These are phyloP conservation scores for Colletotrichum viniferum DNA, from an alignment of 2,329 filamentous ascomycete genomes.

Conservation along the genomic window DNA sequence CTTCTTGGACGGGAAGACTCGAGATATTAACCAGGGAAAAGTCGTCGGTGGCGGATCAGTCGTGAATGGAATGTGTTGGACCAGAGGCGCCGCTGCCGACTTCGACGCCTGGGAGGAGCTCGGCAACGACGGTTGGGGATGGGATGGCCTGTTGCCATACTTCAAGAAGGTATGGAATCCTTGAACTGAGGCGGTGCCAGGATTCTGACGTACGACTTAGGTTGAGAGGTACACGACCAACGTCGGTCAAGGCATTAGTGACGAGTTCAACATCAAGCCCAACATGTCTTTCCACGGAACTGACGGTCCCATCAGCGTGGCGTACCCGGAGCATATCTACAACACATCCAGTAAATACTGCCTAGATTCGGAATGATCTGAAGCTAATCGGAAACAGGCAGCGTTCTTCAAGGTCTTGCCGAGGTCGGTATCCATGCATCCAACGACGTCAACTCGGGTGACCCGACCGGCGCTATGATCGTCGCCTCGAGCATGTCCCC, in stretches of 20 bases:
- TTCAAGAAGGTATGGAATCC: conserved; percentile 45
- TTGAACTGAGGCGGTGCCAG: neutral
- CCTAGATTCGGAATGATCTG: rapidly evolving
- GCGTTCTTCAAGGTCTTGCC: conserved; percentile 39
- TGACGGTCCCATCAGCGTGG: conserved; percentile 39
- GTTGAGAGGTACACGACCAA: conserved; percentile 39
- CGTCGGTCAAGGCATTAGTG: conserved; percentile 24
- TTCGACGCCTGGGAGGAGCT: conserved; percentile 48
- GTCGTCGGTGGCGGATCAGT: conserved; percentile 44
- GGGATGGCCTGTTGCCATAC: conserved; percentile 49
- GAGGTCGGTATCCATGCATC: conserved; percentile 40
- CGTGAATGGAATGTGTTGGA: conserved; percentile 47
- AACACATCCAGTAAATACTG: conserved; percentile 39
- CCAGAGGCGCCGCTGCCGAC: conserved; percentile 40
- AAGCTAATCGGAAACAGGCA: conserved; percentile 27
- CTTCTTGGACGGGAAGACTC: conserved; percentile 36
- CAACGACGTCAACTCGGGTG: conserved; percentile 40
- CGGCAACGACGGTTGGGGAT: conserved; percentile 46
- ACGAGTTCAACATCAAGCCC: conserved; percentile 29
- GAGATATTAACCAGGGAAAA: conserved; percentile 38
- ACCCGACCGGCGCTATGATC: conserved; percentile 38
- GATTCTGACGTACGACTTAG: conserved; percentile 23
- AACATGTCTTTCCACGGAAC: conserved; percentile 34
- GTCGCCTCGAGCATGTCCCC: conserved; percentile 41
- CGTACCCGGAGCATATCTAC: conserved; percentile 42